Percentiles rank a stretch among this genome's conserved stretches.
These are phyloP conservation scores for Leishmania martiniquensis DNA, from an alignment of 208 protist genomes.

Conservation along the genomic window DNA sequence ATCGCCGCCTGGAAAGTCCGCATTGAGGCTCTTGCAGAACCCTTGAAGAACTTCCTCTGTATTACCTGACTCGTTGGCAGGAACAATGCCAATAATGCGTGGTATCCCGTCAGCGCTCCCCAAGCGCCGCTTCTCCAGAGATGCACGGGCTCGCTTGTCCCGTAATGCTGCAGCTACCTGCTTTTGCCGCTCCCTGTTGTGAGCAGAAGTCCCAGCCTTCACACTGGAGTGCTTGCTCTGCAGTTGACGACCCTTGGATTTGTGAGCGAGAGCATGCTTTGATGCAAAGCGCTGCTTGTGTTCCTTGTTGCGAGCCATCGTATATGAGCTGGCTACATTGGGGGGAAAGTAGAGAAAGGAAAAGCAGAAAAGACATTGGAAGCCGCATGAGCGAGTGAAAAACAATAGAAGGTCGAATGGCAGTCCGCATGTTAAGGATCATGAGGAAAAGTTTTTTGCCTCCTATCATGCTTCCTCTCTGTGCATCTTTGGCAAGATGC, in stretches of 20 bases:
- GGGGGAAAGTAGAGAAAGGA: neutral
- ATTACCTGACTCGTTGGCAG: conserved; percentile 86
- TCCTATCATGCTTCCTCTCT: neutral
- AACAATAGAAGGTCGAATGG: neutral
- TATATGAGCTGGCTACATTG: neutral
- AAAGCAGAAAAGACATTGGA: neutral
- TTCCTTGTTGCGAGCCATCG: conserved; percentile 80
- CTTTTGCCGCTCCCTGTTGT: conserved; percentile 53
- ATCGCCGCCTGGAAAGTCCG: conserved; percentile 33
- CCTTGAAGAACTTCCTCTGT: conserved; percentile 66
- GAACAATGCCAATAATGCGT: conserved; percentile 79
- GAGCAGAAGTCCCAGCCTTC: conserved; percentile 44
- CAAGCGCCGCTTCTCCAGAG: conserved; percentile 54
- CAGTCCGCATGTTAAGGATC: too few species aligned
- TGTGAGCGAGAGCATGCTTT: conserved; percentile 54
- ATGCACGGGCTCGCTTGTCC: conserved; percentile 51
- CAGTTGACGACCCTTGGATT: conserved; percentile 70
- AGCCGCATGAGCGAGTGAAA: neutral
- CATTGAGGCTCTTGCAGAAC: conserved; percentile 54
- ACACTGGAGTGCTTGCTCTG: conserved; percentile 35
- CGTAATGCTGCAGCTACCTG: conserved; percentile 50
- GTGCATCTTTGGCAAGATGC: neutral
- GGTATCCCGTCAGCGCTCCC: conserved; percentile 54
- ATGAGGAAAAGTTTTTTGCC: neutral
- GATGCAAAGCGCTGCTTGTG: conserved; percentile 67